phyloP scores from a whole-genome alignment of 495 filamentous ascomycete genomes.

The Emericellopsis terricola region DNA sequence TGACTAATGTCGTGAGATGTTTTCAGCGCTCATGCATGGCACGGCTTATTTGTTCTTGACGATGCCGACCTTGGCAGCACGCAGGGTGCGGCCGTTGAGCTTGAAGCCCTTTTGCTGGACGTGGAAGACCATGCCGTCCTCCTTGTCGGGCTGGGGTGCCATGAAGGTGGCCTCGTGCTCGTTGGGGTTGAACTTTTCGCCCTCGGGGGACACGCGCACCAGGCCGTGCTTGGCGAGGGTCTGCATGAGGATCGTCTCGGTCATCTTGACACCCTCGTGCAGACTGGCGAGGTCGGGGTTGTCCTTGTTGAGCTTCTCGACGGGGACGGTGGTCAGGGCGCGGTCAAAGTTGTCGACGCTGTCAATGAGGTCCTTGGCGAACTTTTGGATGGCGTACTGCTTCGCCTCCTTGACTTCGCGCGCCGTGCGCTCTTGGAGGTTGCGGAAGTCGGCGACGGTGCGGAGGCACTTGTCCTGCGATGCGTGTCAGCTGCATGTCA shows the following conservation, averaged over 20 bases:
- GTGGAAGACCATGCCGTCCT: constrained; percentile 79
- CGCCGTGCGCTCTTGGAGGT: constrained; percentile 85
- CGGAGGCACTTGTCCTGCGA: constrained; percentile 80
- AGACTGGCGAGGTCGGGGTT: constrained; percentile 59
- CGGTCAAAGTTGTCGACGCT: constrained; percentile 93
- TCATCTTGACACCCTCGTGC: constrained; percentile 86
- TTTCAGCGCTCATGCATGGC: too few relatives aligned
- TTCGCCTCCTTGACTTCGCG: constrained; percentile 74
- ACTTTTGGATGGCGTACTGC: constrained; percentile 87
- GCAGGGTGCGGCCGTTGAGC: constrained; percentile 74
- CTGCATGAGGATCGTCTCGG: constrained; percentile 68
- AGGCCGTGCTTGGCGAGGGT: constrained; percentile 88
- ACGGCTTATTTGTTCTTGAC: constrained; percentile 37
- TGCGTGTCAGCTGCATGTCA: too few relatives aligned
- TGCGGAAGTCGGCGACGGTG: constrained; percentile 87
- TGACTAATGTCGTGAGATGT: too few relatives aligned
- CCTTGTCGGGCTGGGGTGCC: constrained; percentile 63
- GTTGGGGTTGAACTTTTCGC: constrained; percentile 83
- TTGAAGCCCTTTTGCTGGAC: constrained; percentile 89
- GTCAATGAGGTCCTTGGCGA: constrained; percentile 87
- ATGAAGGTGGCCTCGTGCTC: constrained; percentile 92
- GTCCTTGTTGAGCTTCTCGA: constrained; percentile 44
- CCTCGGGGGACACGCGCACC: constrained; percentile 67
- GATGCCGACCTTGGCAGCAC: constrained; percentile 90
- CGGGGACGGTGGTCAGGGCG: constrained; percentile 61